Percentiles rank a stretch among this genome's conserved stretches.
Conservation (phyloP, 164 flowering plant species). For the Malania oleifera region DNA sequence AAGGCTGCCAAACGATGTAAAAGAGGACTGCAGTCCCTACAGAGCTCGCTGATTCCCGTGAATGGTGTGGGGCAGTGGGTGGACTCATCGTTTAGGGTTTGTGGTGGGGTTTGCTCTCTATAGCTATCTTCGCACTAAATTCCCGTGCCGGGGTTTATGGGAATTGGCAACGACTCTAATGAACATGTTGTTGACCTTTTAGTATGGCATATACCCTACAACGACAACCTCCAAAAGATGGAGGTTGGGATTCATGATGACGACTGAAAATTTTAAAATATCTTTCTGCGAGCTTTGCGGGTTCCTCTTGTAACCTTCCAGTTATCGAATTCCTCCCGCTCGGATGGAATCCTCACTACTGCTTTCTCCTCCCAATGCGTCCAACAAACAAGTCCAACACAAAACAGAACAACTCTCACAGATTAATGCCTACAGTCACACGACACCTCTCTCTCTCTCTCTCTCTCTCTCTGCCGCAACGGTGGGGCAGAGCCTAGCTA, state of each 20-base stretch:
- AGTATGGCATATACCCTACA: constrained; percentile 18
- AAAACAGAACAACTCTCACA: constrained; percentile 32
- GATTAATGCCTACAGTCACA: too few species aligned
- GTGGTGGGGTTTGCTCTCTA: too few species aligned
- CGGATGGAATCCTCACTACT: constrained; percentile 13
- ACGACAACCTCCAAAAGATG: constrained; percentile 19
- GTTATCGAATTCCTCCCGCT: constrained; percentile 28
- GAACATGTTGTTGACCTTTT: constrained; percentile 17
- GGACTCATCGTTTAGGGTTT: too few species aligned
- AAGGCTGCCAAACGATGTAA: too few species aligned
- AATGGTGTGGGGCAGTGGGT: too few species aligned
- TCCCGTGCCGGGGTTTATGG: not conserved
- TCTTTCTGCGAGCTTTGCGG: constrained; percentile 9
- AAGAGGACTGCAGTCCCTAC: too few species aligned
- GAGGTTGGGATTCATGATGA: constrained; percentile 17
- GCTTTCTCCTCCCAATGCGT: constrained; percentile 14
- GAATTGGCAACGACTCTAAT: not conserved
- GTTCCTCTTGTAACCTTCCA: constrained; percentile 40
- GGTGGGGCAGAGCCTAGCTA: constrained; percentile 1
- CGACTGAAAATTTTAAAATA: constrained; percentile 16
- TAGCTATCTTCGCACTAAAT: too few species aligned
- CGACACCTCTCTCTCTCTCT: constrained; percentile 5
- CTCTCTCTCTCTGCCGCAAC: not conserved
- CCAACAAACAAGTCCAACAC: constrained; percentile 45
- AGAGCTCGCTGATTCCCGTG: too few species aligned